phyloP scores from a whole-genome alignment of 164 flowering plant genomes.

The Chimonanthus salicifolius region DNA sequence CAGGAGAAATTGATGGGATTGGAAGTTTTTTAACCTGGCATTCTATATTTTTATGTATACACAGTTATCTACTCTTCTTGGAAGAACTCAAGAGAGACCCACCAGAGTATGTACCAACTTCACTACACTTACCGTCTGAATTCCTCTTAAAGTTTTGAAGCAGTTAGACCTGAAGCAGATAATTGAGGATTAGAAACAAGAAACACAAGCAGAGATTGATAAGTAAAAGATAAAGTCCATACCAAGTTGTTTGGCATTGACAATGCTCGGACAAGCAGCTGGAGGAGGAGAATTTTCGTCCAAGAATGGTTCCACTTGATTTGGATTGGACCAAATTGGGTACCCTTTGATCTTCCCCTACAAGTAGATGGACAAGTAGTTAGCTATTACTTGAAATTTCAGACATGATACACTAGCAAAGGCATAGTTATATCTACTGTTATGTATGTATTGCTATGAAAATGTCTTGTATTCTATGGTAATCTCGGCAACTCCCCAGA shows the following conservation, averaged over 20 bases:
- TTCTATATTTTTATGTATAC: background rate
- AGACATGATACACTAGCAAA: background rate
- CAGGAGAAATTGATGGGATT: too few relatives aligned
- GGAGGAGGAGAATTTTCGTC: constrained; percentile 79
- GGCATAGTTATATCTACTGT: too few relatives aligned
- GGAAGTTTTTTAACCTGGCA: background rate
- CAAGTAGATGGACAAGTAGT: background rate
- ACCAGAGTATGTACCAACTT: background rate
- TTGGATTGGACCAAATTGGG: constrained; percentile 82
- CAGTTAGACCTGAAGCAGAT: constrained; percentile 34
- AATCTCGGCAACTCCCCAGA: too few relatives aligned
- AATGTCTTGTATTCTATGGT: too few relatives aligned
- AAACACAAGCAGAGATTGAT: background rate
- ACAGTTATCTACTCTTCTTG: background rate
- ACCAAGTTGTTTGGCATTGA: constrained; percentile 82
- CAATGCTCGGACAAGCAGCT: constrained; percentile 88
- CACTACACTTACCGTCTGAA: background rate
- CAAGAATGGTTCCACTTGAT: constrained; percentile 73
- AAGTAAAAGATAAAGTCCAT: background rate
- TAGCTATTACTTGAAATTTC: background rate
- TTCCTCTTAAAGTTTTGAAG: constrained; percentile 28
- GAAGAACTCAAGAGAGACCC: background rate
- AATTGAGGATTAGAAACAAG: background rate
- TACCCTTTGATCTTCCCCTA: constrained; percentile 93
- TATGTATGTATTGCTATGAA: too few relatives aligned